A percentile compares a stretch with the other conserved stretches of the same genome.
These are phyloP conservation scores for Diddensiella santjacobensis DNA, from an alignment of 805 yeast species.

Conservation along the genomic window DNA sequence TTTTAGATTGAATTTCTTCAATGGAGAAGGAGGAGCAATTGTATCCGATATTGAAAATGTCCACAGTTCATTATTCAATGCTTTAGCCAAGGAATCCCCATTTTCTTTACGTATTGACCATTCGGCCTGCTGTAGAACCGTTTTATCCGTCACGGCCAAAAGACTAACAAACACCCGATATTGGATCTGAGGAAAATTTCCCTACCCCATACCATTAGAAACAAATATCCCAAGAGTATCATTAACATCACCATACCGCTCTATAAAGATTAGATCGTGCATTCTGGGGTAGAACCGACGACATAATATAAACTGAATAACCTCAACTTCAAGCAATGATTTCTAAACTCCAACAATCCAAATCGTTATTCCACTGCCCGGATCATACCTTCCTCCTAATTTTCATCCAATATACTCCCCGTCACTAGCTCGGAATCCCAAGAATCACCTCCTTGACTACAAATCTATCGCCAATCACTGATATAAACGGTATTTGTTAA, in stretches of 20 bases:
- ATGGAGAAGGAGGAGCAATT: slow-evolving; percentile 19
- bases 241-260: neutral
- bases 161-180: slow-evolving; percentile 25
- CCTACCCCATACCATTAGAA: slow-evolving; percentile 4
- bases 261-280: slow-evolving; percentile 4
- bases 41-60: slow-evolving; percentile 22
- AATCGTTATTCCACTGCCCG: too few species aligned
- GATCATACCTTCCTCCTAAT: too few species aligned
- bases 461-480: too few species aligned
- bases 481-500: too few species aligned
- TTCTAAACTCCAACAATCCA: too few species aligned
- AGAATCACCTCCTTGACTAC: too few species aligned
- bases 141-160: slow-evolving; percentile 9
- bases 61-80: slow-evolving; percentile 28
- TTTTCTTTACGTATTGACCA: slow-evolving; percentile 23
- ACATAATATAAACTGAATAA: too few species aligned
- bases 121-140: slow-evolving; percentile 24
- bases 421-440: too few species aligned
- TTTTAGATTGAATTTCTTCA: slow-evolving; percentile 18
- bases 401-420: too few species aligned
- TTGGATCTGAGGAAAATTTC: slow-evolving; percentile 19
- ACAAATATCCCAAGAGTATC: neutral
- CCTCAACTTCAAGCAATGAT: too few species aligned
- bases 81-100: slow-evolving; percentile 21
- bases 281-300: slow-evolving; percentile 6